A percentile compares a stretch with the other conserved stretches of the same genome.
Evolutionary conservation across 2,329 filamentous ascomycete genomes (phyloP).

Genomic region (Penicillium sp.): DNA sequence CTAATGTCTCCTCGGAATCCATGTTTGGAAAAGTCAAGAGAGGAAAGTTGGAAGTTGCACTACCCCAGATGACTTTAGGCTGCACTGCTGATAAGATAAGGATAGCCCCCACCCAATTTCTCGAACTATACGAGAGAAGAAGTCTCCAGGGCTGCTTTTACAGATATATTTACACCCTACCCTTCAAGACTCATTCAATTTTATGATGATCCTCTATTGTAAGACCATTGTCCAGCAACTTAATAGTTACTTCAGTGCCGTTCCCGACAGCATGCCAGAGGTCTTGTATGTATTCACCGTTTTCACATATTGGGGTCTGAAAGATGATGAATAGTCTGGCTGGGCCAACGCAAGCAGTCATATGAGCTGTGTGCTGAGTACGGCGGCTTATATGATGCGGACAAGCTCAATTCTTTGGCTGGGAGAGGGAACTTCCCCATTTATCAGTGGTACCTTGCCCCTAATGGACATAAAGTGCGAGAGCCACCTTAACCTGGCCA

Average conservation of each 20-base stretch:
- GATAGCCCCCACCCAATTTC: neutral
- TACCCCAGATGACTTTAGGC: slow-evolving; percentile 24
- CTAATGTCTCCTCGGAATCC: slow-evolving; percentile 29
- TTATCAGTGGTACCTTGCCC: too few species aligned
- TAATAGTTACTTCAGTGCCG: neutral
- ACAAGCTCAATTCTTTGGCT: too few species aligned
- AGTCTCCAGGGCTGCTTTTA: too few species aligned
- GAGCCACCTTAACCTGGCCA: neutral
- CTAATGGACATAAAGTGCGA: too few species aligned
- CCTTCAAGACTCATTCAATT: neutral
- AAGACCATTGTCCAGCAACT: neutral
- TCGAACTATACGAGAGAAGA: too few species aligned
- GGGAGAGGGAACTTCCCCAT: too few species aligned
- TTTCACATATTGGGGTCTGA: neutral
- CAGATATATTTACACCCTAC: too few species aligned
- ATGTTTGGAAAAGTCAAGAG: slow-evolving; percentile 14
- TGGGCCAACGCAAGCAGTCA: too few species aligned
- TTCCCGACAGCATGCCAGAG: neutral
- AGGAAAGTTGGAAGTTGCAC: neutral
- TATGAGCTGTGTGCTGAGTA: too few species aligned
- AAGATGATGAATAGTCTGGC: too few species aligned
- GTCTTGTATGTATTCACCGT: neutral
- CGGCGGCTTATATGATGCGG: too few species aligned
- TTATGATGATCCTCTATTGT: neutral
- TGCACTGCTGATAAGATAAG: slow-evolving; percentile 28